Evolutionary conservation across 2,329 filamentous ascomycete genomes (phyloP).

Genomic region (Calonectria naviculata): DNA sequence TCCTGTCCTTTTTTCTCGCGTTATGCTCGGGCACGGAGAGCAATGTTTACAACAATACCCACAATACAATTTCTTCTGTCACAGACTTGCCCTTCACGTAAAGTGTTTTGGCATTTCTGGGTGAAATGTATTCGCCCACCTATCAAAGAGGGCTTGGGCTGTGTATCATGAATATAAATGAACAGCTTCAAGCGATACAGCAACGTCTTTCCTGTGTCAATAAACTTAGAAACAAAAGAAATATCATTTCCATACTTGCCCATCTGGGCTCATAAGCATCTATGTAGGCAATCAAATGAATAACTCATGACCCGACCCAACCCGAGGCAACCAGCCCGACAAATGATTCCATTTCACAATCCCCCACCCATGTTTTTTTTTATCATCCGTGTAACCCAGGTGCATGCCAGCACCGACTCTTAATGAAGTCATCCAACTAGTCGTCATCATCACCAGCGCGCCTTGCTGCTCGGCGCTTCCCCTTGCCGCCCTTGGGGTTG

Average conservation of each 20-base stretch:
- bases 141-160: not conserved
- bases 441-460: constrained; percentile 34
- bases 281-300: constrained; percentile 8
- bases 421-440: constrained; percentile 42
- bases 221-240: constrained; percentile 26
- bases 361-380: constrained; percentile 60
- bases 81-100: not conserved
- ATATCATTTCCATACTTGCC: constrained; percentile 31
- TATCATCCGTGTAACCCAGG: constrained; percentile 44
- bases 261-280: constrained; percentile 30
- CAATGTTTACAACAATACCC: constrained; percentile 45
- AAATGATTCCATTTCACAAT: constrained; percentile 58
- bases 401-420: not conserved
- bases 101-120: not conserved
- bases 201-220: not conserved
- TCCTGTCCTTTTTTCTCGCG: constrained; percentile 27
- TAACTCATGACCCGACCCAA: constrained; percentile 33
- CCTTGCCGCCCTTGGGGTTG: constrained; percentile 70
- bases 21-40: constrained; percentile 36
- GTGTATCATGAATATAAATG: not conserved
- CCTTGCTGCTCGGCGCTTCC: constrained; percentile 50
- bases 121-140: not conserved
- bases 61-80: constrained; percentile 40
- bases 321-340: constrained; percentile 29
- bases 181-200: not conserved